A percentile compares a stretch with the other conserved stretches of the same genome.
Conservation (phyloP, 1,284 basidiomycete species). For the Melampsora medusae region DNA sequence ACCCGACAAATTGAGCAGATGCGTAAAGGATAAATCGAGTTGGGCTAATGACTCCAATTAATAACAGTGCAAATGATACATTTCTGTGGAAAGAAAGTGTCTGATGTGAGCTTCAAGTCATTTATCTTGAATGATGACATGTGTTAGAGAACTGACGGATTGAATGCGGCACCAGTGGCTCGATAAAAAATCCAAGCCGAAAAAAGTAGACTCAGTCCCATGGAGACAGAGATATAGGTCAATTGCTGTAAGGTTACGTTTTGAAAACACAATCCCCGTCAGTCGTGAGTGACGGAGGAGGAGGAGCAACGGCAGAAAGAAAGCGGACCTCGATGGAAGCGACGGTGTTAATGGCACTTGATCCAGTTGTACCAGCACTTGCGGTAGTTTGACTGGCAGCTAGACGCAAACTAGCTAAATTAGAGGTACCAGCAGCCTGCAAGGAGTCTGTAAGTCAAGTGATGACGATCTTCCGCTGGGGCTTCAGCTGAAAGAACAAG, state of each 20-base stretch:
- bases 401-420: constrained; percentile 7
- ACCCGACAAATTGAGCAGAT: constrained; percentile 40
- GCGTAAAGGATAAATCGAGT: constrained; percentile 46
- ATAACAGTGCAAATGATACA: constrained; percentile 45
- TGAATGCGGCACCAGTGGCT: constrained; percentile 63
- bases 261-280: not conserved
- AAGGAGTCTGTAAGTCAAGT: not conserved
- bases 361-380: not conserved
- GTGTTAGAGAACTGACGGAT: constrained; percentile 49
- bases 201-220: constrained; percentile 68
- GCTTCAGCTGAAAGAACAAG: not conserved
- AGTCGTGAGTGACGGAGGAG: not conserved
- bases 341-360: constrained; percentile 40
- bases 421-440: constrained; percentile 39
- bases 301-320: not conserved
- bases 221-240: constrained; percentile 65
- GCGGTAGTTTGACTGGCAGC: constrained; percentile 16
- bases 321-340: constrained; percentile 25
- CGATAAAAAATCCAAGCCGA: constrained; percentile 73
- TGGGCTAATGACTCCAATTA: constrained; percentile 45
- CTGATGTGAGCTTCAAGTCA: not conserved
- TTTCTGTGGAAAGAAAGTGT: constrained; percentile 29
- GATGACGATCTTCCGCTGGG: not conserved
- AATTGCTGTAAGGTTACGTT: constrained; percentile 46
- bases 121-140: too few species aligned